Base-by-base conservation (phyloP, 495 filamentous ascomycete species). In the Penicillium lagena region DNA sequence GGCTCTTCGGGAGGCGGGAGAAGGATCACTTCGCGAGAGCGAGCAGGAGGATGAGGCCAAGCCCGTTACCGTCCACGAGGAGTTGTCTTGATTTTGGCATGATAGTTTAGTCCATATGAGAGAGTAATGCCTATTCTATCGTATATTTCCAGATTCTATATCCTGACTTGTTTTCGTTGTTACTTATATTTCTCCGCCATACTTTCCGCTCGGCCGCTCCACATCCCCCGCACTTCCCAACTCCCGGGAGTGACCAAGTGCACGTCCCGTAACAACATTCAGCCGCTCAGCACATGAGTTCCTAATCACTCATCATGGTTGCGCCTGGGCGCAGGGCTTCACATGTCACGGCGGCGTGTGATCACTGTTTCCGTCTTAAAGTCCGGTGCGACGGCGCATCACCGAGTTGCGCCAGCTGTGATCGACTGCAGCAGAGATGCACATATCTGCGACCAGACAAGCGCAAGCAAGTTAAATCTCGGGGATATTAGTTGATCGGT, bases 341-440 rank as follows among this genome's bases (percentile, higher is more conserved):
- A 14, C 35, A 12, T 39, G 22, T 28, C 15, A 17, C 29, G 17
- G 39, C 22, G 35, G 43, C 43, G 7, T 46, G 43, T 29, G 43
- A 46, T 14, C 34, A 46, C 10, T 46, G 43, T 15, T 46, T 46
- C 22, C 35, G 43, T 12, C 36, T 46, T 8, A 46, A 46, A 29
- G 43, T 46, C 14, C 43, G 43, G 4, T 46, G 43, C 28, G 35
- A 46, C 32, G 43, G 35, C 12, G 36, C 36, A 11, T 46, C 35
- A 7, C 43, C 43, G 10, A 27, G 14, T 5, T 46, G 43, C 12
- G 43, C 43, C 29, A 46, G 37, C 28, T 46, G 43, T 27, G 14
- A 14, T 32, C 29, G 37, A 7, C 43, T 46, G 10, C 31, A 46
- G 36, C 27, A 31, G 15, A 27, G 27, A 31, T 46, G 43, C 32